Evolutionary conservation across 2,329 filamentous ascomycete species (phyloP).

Genomic region (Fusarium verticillioides): DNA sequence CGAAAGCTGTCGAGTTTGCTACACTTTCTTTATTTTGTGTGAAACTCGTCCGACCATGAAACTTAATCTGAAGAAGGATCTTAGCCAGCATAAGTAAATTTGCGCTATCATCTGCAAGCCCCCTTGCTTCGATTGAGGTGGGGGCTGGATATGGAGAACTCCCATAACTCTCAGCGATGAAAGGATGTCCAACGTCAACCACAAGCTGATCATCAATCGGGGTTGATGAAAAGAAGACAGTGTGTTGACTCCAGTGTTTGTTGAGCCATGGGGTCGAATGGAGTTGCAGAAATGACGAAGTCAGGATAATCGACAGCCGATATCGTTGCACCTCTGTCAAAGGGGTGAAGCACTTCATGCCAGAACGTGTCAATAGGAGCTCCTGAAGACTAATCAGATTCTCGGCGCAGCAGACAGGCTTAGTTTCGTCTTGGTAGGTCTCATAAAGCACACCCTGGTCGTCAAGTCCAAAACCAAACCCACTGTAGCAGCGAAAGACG

Average conservation of each 20-base stretch:
- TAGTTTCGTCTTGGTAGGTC: neutral
- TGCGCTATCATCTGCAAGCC: neutral
- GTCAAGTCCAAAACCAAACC: neutral
- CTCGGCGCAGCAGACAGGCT: neutral
- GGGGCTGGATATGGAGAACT: accelerated
- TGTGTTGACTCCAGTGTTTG: neutral
- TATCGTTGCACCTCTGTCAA: neutral
- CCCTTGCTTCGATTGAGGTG: neutral
- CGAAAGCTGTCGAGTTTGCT: neutral
- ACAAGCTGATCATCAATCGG: neutral
- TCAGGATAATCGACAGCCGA: neutral
- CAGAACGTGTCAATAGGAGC: neutral
- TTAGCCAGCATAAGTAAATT: neutral
- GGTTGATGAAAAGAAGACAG: neutral
- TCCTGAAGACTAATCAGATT: neutral
- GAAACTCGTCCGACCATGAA: neutral
- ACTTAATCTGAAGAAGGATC: neutral
- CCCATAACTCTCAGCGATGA: neutral
- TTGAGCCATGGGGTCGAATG: neutral
- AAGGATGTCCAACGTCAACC: accelerated
- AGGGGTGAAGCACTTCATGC: accelerated
- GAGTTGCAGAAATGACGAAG: neutral
- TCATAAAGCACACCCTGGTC: neutral
- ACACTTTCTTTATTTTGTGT: accelerated
- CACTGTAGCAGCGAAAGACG: neutral